Base-by-base conservation (phyloP, 768 basidiomycete species). In the Clitopilus hobsonii region DNA sequence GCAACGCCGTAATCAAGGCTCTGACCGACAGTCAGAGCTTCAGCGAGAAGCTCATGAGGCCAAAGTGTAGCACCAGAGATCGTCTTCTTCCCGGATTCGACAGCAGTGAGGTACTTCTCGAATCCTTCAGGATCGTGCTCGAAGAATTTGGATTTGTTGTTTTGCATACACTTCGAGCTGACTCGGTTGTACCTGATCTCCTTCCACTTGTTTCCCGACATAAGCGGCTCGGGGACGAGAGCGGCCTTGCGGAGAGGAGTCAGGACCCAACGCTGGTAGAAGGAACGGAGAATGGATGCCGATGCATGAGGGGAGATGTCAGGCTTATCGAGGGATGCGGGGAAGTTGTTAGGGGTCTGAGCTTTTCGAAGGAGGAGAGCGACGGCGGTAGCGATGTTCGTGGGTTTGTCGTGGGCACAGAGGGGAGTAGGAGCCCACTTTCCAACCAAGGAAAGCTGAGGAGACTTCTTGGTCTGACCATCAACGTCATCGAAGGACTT, bases 401-500 rank as follows among this genome's bases (percentile, higher is more conserved):
- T 84, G 54, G 76, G 70, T 8, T 79, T 75, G 60, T 89, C 88
- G 54, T 88, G 87, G 3, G 82, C 74, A 2, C 73, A 70, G 3
- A 66, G 74, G 11, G 83, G 81, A 1, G 81, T 79, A 0, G 88
- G 87, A 0, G 86, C 86, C 87, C 87, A 90, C 65, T 89, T 91
- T 1, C 76, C 76, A 0, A 78, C 85, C 14, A 88, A 76, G 6
- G 80, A 79, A 5, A 76, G 59, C 22, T 78, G 65, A 3, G 59
- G 51, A 5, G 65, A 57, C 5, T 66, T 26, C 27, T 32, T 27
- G 24, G 27, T n/a, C 49, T 51, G 27, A 14, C 49, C 26, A 16
- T 29, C 49, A n/a, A 32, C 69, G 24, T 70, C 66, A 1, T 65
- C 63, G 7, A 66, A 64, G 0, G 59, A 59, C 1, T 72, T 62